Evolutionary conservation across 441 rosid genomes (phyloP).

Genomic region (Biscutella auriculata): DNA sequence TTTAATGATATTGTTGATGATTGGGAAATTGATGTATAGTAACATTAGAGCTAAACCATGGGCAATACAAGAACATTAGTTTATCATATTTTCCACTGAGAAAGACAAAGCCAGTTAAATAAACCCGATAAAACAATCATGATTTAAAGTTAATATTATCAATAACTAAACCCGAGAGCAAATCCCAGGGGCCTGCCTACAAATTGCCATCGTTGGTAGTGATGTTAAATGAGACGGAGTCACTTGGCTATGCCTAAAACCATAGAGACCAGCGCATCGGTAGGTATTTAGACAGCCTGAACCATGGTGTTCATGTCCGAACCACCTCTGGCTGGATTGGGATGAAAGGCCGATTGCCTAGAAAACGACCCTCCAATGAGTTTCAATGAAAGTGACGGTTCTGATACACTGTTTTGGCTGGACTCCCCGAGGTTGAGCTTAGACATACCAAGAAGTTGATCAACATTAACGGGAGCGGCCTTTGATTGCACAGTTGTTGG

Average conservation of each 20-base stretch:
- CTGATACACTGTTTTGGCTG: conserved; percentile 24
- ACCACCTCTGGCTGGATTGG: conserved; percentile 33
- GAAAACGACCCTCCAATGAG: conserved; percentile 34
- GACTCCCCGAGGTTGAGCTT: conserved; percentile 47
- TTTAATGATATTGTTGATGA: too few relatives aligned
- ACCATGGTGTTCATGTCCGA: conserved; percentile 37
- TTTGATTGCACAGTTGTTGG: conserved; percentile 57
- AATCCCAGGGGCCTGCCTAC: not conserved
- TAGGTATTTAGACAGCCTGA: conserved; percentile 33
- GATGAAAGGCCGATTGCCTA: conserved; percentile 62
- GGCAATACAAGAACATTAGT: too few relatives aligned
- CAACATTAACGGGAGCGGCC: conserved; percentile 40
- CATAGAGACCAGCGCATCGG: not conserved
- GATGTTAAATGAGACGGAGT: conserved; percentile 7
- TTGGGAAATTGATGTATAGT: too few relatives aligned
- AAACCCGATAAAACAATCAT: conserved; percentile 6
- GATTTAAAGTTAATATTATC: conserved; percentile 4
- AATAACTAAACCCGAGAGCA: conserved; percentile 4
- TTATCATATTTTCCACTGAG: too few relatives aligned
- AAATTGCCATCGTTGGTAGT: conserved; percentile 2
- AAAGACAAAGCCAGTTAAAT: conserved; percentile 9
- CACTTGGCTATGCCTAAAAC: conserved; percentile 5
- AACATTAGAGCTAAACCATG: too few relatives aligned
- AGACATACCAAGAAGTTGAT: conserved; percentile 57
- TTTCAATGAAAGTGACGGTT: conserved; percentile 31